A percentile compares a stretch with the other conserved stretches of the same genome.
phyloP scores from a whole-genome alignment of 768 basidiomycete genomes.

The Termitomyces sp. region DNA sequence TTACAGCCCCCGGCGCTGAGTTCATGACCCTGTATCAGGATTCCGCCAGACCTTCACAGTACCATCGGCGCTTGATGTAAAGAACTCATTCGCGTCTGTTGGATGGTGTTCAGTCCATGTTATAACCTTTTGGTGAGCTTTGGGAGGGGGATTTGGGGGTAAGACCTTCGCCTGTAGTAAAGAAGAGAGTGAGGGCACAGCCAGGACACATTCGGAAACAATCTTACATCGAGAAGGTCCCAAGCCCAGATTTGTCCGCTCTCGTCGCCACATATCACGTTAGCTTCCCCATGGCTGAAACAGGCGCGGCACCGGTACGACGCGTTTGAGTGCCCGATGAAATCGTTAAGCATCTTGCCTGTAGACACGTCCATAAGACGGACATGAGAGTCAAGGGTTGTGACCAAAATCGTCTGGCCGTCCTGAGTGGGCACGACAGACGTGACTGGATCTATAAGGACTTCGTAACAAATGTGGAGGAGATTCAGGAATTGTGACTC shows the following conservation, averaged over 20 bases:
- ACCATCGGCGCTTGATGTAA: slow-evolving; percentile 89
- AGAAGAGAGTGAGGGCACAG: slow-evolving; percentile 1
- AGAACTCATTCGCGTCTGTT: slow-evolving; percentile 71
- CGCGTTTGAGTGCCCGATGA: slow-evolving; percentile 68
- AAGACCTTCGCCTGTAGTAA: slow-evolving; percentile 58
- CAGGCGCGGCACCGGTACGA: slow-evolving; percentile 77
- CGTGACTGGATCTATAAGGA: slow-evolving; percentile 71
- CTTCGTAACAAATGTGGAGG: background rate
- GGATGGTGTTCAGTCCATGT: slow-evolving; percentile 94
- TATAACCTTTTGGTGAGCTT: slow-evolving; percentile 77
- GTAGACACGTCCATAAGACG: slow-evolving; percentile 80
- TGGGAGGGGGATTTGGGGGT: slow-evolving; percentile 68
- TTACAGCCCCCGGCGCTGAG: background rate
- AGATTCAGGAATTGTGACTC: slow-evolving; percentile 25
- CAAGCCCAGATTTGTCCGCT: slow-evolving; percentile 86
- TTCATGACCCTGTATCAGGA: slow-evolving; percentile 20
- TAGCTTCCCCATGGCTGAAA: slow-evolving; percentile 81
- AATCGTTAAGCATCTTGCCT: slow-evolving; percentile 83
- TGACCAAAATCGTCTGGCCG: slow-evolving; percentile 72
- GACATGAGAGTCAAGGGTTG: slow-evolving; percentile 79
- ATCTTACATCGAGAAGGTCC: slow-evolving; percentile 81
- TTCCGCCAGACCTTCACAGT: slow-evolving; percentile 86
- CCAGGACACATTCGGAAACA: slow-evolving; percentile 1
- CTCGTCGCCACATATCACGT: slow-evolving; percentile 86
- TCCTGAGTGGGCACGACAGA: slow-evolving; percentile 79